Evolutionary conservation across 2,329 filamentous ascomycete genomes (phyloP).

Genomic region (Erysiphe pulchra): DNA sequence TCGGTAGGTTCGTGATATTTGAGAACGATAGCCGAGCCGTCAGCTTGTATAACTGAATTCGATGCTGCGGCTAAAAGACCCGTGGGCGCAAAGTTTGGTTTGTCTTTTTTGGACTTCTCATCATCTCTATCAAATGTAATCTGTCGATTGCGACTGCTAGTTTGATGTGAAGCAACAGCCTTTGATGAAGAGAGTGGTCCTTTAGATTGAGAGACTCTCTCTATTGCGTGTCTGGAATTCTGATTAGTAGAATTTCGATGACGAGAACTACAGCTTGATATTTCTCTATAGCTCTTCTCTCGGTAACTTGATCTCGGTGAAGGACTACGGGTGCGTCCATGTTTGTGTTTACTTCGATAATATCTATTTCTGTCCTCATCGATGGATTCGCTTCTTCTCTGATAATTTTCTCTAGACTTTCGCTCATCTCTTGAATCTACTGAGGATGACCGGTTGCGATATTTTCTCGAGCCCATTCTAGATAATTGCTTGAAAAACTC

Average conservation of each 20-base stretch:
- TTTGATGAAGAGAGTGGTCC: slow-evolving; percentile 11
- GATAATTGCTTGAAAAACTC: too few relatives aligned
- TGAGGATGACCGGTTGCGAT: slow-evolving; percentile 8
- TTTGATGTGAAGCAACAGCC: slow-evolving; percentile 4
- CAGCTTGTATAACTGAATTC: slow-evolving; percentile 46
- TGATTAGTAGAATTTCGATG: slow-evolving; percentile 2
- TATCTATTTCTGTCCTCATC: slow-evolving; percentile 4
- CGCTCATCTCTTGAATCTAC: slow-evolving; percentile 10
- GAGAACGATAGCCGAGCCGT: slow-evolving; percentile 51
- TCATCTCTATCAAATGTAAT: neutral
- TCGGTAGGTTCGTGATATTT: slow-evolving; percentile 95
- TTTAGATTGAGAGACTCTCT: slow-evolving; percentile 16
- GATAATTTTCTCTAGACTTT: slow-evolving; percentile 2
- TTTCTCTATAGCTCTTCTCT: slow-evolving; percentile 6
- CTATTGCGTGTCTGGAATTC: slow-evolving; percentile 2
- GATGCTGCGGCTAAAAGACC: slow-evolving; percentile 71
- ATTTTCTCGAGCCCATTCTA: slow-evolving; percentile 3
- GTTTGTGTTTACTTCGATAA: slow-evolving; percentile 7
- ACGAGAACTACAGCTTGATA: slow-evolving; percentile 3
- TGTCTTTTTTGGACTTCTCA: slow-evolving; percentile 45
- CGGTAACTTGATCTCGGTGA: slow-evolving; percentile 5
- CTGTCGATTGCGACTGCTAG: neutral
- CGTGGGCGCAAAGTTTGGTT: slow-evolving; percentile 62
- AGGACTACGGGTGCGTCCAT: slow-evolving; percentile 12
- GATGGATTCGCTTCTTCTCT: slow-evolving; percentile 6